These are phyloP conservation scores for Dictyostelium brefeldianum DNA, from an alignment of 78 protist species.

Conservation along the genomic window DNA sequence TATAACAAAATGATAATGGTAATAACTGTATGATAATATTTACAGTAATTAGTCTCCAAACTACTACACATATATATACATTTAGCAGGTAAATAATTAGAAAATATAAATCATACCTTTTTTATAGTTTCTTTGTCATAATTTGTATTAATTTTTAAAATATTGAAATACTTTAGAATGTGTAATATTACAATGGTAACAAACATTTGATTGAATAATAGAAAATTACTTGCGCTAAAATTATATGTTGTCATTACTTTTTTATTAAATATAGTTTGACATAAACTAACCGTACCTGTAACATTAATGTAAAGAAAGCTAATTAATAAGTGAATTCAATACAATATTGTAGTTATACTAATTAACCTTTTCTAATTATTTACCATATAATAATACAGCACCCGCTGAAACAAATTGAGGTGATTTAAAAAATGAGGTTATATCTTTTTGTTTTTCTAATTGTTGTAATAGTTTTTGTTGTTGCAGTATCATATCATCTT, in stretches of 20 bases:
- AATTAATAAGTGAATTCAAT: too few species aligned
- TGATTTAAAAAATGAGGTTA: neutral
- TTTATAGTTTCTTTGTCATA: constrained; percentile 6
- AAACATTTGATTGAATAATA: constrained; percentile 66
- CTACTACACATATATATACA: too few species aligned
- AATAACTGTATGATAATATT: too few species aligned
- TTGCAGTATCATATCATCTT: too few species aligned
- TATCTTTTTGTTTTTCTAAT: neutral
- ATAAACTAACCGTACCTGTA: constrained; percentile 66
- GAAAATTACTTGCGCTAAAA: constrained; percentile 35
- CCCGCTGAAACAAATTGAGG: neutral
- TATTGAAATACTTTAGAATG: constrained; percentile 5
- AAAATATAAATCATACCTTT: constrained; percentile 67
- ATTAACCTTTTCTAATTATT: neutral
- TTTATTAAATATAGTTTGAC: constrained; percentile 73
- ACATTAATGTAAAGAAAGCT: too few species aligned
- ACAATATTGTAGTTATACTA: too few species aligned
- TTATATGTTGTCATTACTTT: constrained; percentile 66
- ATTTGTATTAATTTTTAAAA: constrained; percentile 22
- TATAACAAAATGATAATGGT: constrained; percentile 75
- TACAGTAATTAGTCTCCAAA: too few species aligned
- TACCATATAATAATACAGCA: constrained; percentile 12
- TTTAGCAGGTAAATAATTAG: too few species aligned
- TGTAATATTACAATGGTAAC: constrained; percentile 18
- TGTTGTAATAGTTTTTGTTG: too few species aligned